These are phyloP conservation scores for Monilinia fructigena DNA, from an alignment of 2,329 filamentous ascomycete genomes.

Conservation along the genomic window DNA sequence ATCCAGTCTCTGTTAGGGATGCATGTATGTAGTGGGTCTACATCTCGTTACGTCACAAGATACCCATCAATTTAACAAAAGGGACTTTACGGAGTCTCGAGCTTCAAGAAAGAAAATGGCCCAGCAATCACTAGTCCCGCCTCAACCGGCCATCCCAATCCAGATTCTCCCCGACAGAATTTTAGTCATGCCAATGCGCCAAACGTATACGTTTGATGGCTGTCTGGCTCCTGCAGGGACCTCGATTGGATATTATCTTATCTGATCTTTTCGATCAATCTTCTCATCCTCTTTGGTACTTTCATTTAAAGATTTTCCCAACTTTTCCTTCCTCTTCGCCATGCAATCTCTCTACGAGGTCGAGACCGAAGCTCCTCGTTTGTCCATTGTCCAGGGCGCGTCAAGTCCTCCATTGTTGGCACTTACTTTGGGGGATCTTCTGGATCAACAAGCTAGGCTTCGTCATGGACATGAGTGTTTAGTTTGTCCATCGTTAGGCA, in stretches of 20 bases:
- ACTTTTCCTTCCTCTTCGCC: slow-evolving; percentile 5
- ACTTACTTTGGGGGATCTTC: slow-evolving; percentile 19
- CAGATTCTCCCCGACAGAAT: neutral
- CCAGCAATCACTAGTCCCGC: neutral
- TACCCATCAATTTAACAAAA: neutral
- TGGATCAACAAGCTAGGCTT: slow-evolving; percentile 14
- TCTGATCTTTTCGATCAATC: slow-evolving; percentile 21
- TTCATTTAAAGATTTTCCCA: neutral
- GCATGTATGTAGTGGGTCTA: neutral
- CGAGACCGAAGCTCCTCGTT: slow-evolving; percentile 9
- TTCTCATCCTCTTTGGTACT: neutral
- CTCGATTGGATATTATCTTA: slow-evolving; percentile 18
- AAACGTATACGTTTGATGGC: neutral
- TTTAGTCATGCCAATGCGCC: slow-evolving; percentile 14
- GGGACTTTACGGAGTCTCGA: neutral
- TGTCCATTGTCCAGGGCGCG: slow-evolving; percentile 17
- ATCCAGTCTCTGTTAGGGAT: neutral
- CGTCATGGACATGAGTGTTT: slow-evolving; percentile 14
- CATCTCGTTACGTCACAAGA: neutral
- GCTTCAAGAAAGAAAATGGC: neutral
- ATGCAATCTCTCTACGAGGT: slow-evolving; percentile 21
- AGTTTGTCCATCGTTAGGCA: slow-evolving; percentile 12
- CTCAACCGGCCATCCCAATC: neutral
- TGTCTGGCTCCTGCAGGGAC: slow-evolving; percentile 6
- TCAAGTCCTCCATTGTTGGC: slow-evolving; percentile 14